These are phyloP conservation scores for Aspergillus taichungensis DNA, from an alignment of 495 filamentous ascomycete species.

Conservation along the genomic window DNA sequence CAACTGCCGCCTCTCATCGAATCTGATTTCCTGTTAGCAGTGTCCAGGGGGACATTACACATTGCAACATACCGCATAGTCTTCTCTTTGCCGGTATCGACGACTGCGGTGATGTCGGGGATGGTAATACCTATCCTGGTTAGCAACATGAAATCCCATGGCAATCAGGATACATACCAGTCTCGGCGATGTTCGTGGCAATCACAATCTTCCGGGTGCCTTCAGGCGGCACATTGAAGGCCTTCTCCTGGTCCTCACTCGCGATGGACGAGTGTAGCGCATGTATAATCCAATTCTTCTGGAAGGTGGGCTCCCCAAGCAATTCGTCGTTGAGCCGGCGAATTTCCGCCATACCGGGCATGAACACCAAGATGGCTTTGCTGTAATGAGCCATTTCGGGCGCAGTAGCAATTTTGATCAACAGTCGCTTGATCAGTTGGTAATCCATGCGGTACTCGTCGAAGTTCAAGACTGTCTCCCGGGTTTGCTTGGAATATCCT, in stretches of 20 bases:
- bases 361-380: conserved; percentile 86
- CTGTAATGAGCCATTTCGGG: conserved; percentile 60
- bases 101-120: conserved; percentile 89
- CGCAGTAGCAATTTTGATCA: conserved; percentile 61
- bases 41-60: background rate
- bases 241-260: conserved; percentile 91
- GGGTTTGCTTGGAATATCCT: conserved; percentile 65
- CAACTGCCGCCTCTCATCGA: conserved; percentile 84
- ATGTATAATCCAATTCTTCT: conserved; percentile 66
- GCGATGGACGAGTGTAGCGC: conserved; percentile 89
- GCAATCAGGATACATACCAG: conserved; percentile 39
- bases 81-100: conserved; percentile 91
- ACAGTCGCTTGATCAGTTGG: conserved; percentile 65
- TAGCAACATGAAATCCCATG: background rate
- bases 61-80: conserved; percentile 59
- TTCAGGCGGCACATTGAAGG: conserved; percentile 73
- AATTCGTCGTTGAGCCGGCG: conserved; percentile 77
- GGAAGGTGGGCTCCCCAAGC: conserved; percentile 59
- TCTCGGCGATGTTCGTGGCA: conserved; percentile 95
- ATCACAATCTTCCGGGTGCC: conserved; percentile 85
- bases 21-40: conserved; percentile 29
- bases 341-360: conserved; percentile 92
- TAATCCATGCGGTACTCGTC: conserved; percentile 86
- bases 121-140: conserved; percentile 61
- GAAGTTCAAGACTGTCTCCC: conserved; percentile 60